Base-by-base conservation (phyloP, 768 basidiomycete genomes). In the Gelatoporia subvermispora region DNA sequence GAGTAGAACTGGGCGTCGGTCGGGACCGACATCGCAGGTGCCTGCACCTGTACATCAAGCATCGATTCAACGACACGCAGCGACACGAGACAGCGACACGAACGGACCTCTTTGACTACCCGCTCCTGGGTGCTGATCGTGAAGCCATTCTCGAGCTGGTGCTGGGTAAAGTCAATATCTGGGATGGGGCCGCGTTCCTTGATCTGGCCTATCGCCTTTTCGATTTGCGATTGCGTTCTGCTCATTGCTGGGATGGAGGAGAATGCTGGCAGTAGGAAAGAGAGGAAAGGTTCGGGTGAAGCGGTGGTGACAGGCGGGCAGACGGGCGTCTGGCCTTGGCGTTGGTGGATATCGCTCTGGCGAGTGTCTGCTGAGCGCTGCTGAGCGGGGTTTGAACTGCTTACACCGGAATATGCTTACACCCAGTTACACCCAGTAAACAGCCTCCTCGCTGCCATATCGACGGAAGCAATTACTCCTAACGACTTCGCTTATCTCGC, bases 1-100 rank as follows among this genome's bases (percentile, higher is more conserved):
- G 88, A 85, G 71, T 85, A 97, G 79, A 98, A 99, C 66, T 98
- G 92, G 57, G 88, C 89, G 57, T 88, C 82, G 2, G 94, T 93
- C 1, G 96, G 96, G 50, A 85, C 79, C 57, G 72, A 74, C 84
- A 95, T 94, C 42, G 96, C 94, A 21, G 96, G 95, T 21, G 96
- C 94, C 84, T 98, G 96, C 8, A 98, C 93, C 93, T 96, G 43
- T 31, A 45, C 7, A 38, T 40, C 39, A 53, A 37, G 57, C 35
- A 43, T 38, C 40, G 20, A 35, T 17, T 18, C 3, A 16, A n/a
- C 15, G 5, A 3, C 16, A 8, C 22, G 44, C 35, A 21, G 35
- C 21, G 44, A 53, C 48, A 47, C 47, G 46, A 43, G 41, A 41
- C 17, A 36, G 21, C 43, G 47, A 24, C 24, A 21, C 25, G 20